Base-by-base conservation (phyloP, 1,284 basidiomycete species). In the Anthracocystis panici-leucophaei region DNA sequence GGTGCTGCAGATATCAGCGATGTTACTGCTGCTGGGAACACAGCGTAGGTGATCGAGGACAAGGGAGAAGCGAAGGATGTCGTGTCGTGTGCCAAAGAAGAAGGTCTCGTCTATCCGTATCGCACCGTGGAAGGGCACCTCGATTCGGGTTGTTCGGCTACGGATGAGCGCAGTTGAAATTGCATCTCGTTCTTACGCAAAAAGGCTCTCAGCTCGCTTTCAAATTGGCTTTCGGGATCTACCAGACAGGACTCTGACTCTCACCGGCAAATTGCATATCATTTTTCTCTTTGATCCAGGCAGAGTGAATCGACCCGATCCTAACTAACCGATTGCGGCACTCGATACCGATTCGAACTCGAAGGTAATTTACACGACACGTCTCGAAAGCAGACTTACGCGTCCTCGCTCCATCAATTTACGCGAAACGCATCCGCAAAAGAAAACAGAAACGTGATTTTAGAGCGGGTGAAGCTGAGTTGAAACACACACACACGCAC, bases 301-400 rank as follows among this genome's bases (percentile, higher is more conserved):
- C 12, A 14, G 35, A 14, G 35, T 3, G 35, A 14, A 38, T 14
- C 14, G 3, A 16, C 35, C 51, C 51, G 51, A 53, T 53, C 27
- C 8, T 0, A 16, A 3, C 20, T 6, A 3, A 6, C 49, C 49
- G 49, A 51, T 51, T 11, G n/a, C 12, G 20, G 29, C 18, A 1
- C 5, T 5, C 29, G 48, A 49, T 49, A 49, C 46, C 50, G 35
- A 41, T 25, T 14, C 9, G 10, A 50, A 45, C 7, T 21, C n/a
- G 33, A 18, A 5, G 9, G n/a, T 55, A 25, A 58, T 71, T 62
- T 65, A 71, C 63, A 63, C 68, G 68, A 62, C 68, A 62, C 68
- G 67, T 57, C 57, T 38, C 35, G 35, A 16, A 29, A 38, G 31
- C 14, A 27, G 9, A 6, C 5, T 11, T 16, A 53, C 58, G 65